These are phyloP conservation scores for Lichtheimia hyalospora DNA, from an alignment of 371 early-diverging fungal genomes.

Conservation along the genomic window DNA sequence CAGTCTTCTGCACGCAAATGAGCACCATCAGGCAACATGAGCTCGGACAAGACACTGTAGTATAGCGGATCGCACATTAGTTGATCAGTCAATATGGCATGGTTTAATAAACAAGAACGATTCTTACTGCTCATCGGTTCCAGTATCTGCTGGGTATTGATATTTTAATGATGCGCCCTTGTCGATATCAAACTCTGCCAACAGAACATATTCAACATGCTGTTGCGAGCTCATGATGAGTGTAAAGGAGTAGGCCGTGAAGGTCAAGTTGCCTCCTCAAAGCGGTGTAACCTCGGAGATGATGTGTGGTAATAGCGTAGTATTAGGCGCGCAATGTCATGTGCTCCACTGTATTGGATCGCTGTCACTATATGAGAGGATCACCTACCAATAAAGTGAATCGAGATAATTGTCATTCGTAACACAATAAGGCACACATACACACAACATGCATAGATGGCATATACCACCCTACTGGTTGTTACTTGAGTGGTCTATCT, in stretches of 20 bases:
- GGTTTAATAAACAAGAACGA: not conserved
- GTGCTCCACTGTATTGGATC: not conserved
- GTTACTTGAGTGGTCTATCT: too few relatives aligned
- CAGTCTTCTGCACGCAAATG: slow-evolving; percentile 91
- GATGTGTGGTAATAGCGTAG: too few relatives aligned
- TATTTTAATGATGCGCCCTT: slow-evolving; percentile 81
- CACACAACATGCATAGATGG: too few relatives aligned
- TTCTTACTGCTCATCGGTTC: slow-evolving; percentile 82
- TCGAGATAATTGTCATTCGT: too few relatives aligned
- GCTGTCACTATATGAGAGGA: not conserved
- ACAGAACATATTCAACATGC: slow-evolving; percentile 83
- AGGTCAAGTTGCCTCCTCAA: too few relatives aligned
- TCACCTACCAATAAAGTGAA: too few relatives aligned
- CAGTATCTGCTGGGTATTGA: slow-evolving; percentile 85
- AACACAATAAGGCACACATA: too few relatives aligned
- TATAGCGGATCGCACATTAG: not conserved
- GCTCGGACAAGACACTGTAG: slow-evolving; percentile 81
- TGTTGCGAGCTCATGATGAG: slow-evolving; percentile 3
- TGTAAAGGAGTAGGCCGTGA: too few relatives aligned
- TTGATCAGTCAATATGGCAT: too few relatives aligned
- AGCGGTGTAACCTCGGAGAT: too few relatives aligned
- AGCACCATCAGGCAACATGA: slow-evolving; percentile 96
- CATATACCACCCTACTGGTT: too few relatives aligned
- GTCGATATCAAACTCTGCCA: slow-evolving; percentile 95
- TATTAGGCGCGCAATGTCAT: too few relatives aligned